Evolutionary conservation across 2,329 filamentous ascomycete genomes (phyloP), one percentile per base, ranked within the genome.

Genomic region (Talaromyces sp.): DNA sequence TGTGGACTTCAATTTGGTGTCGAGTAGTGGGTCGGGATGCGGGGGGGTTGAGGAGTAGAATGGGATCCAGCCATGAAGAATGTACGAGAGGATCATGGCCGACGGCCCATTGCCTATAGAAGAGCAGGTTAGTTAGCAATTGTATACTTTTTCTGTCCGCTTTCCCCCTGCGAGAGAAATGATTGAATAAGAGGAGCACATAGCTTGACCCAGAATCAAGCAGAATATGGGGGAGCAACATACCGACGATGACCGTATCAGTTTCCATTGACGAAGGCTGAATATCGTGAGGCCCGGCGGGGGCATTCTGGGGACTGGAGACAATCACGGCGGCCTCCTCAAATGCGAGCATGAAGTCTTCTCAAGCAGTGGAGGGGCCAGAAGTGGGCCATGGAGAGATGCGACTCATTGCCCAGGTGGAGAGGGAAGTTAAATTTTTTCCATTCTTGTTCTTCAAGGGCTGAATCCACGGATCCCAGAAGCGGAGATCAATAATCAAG

Each of bases 81-180:
- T 83, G 66, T 83, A 86, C 41, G 82, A 85, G 32, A 86, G 75
- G 60, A 85, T 81, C 70, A 86, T 76, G 47, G 83, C 81, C 46
- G 83, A 83, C 41, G 83, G 83, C 51, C 83, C 83, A 65, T 84
- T 85, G 64, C 83, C 83, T 85, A 58, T 36, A 53, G 17, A 32
- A 33, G 16, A n/a, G 16, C 13, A 14, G 8, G n/a, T 42, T 16
- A 8, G 20, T 19, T 19, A 9, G 19, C 16, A 19, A 24, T 24
- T 17, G 10, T 9, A 22, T 9, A 19, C 11, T 19, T 13, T 13
- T 7, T 14, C 11, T 9, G 47, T 11, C 11, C 32, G 32, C 11
- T 11, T 27, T 27, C 24, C n/a, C n/a, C n/a, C n/a, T n/a, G n/a
- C n/a, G n/a, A n/a, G n/a, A n/a, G n/a, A n/a, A n/a, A n/a, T n/a